Conservation (phyloP, 1,284 basidiomycete genomes). For the Lignosus rhinocerotis region DNA sequence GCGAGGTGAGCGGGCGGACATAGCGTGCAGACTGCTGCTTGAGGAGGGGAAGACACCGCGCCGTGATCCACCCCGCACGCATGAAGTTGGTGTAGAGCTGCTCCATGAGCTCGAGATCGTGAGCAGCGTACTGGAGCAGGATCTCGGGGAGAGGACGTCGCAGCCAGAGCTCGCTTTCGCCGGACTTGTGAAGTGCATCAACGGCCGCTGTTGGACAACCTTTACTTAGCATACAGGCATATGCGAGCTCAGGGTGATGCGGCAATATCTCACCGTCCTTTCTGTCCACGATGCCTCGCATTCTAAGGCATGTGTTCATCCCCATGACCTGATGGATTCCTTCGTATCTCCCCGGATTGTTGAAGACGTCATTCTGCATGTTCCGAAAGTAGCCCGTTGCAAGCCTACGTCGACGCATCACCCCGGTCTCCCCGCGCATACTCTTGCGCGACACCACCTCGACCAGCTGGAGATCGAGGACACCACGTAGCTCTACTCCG, state of each 20-base stretch:
- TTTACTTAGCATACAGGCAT: neutral
- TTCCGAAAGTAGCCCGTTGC: neutral
- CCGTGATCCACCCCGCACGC: neutral
- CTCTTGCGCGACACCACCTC: slow-evolving; percentile 11
- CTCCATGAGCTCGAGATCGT: slow-evolving; percentile 43
- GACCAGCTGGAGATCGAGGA: slow-evolving; percentile 43
- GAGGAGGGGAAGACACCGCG: neutral
- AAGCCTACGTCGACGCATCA: neutral
- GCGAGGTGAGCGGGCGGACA: neutral
- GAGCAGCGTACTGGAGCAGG: slow-evolving; percentile 42
- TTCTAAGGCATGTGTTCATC: neutral
- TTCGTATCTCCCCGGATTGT: neutral
- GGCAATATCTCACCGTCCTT: neutral
- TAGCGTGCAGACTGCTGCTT: neutral
- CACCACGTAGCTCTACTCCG: slow-evolving; percentile 33
- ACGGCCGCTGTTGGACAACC: slow-evolving; percentile 30
- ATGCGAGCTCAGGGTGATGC: too few species aligned
- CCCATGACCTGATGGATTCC: neutral
- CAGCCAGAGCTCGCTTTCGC: slow-evolving; percentile 37
- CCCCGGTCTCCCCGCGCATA: neutral
- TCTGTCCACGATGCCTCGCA: neutral
- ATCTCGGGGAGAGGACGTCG: slow-evolving; percentile 35
- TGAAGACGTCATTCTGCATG: neutral
- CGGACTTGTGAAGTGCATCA: slow-evolving; percentile 37
- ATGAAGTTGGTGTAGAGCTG: slow-evolving; percentile 39